Evolutionary conservation across 768 basidiomycete species (phyloP).

Genomic region (Plicaturopsis crispa): DNA sequence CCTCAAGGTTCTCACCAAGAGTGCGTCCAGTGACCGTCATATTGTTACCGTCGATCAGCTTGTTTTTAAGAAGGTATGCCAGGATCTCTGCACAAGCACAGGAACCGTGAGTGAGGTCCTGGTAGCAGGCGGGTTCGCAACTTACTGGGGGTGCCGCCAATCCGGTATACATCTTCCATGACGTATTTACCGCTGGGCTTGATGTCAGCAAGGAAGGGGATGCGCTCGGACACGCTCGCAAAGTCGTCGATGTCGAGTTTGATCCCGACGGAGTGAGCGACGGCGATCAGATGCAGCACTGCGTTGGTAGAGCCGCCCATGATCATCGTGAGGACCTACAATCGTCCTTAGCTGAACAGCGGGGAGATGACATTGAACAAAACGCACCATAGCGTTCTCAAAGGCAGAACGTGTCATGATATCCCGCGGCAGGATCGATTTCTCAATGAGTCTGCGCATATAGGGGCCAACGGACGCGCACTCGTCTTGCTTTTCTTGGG

Average conservation of each 20-base stretch:
- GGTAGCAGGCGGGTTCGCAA: slow-evolving; percentile 10
- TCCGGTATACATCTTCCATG: slow-evolving; percentile 94
- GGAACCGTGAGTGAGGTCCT: not conserved
- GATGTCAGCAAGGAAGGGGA: slow-evolving; percentile 92
- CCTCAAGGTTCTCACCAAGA: slow-evolving; percentile 87
- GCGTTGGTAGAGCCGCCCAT: slow-evolving; percentile 98
- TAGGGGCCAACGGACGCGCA: slow-evolving; percentile 71
- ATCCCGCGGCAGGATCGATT: slow-evolving; percentile 88
- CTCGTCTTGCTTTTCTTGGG: slow-evolving; percentile 80
- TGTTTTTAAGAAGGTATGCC: slow-evolving; percentile 78
- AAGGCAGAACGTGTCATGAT: slow-evolving; percentile 98
- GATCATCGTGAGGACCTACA: slow-evolving; percentile 89
- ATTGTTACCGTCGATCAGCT: slow-evolving; percentile 83
- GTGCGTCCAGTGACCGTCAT: slow-evolving; percentile 88
- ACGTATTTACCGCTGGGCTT: slow-evolving; percentile 98
- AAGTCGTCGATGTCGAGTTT: slow-evolving; percentile 86
- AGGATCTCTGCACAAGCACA: slow-evolving; percentile 56
- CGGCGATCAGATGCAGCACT: slow-evolving; percentile 92
- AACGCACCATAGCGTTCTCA: slow-evolving; percentile 89
- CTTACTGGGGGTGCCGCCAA: slow-evolving; percentile 94
- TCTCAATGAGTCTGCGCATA: slow-evolving; percentile 84
- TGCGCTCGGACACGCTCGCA: slow-evolving; percentile 86
- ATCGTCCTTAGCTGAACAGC: not conserved
- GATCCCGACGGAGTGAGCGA: slow-evolving; percentile 94
- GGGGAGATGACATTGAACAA: slow-evolving; percentile 4